phyloP scores from a whole-genome alignment of 148 eudicot genomes.

The Vaccinium vitisidaea region DNA sequence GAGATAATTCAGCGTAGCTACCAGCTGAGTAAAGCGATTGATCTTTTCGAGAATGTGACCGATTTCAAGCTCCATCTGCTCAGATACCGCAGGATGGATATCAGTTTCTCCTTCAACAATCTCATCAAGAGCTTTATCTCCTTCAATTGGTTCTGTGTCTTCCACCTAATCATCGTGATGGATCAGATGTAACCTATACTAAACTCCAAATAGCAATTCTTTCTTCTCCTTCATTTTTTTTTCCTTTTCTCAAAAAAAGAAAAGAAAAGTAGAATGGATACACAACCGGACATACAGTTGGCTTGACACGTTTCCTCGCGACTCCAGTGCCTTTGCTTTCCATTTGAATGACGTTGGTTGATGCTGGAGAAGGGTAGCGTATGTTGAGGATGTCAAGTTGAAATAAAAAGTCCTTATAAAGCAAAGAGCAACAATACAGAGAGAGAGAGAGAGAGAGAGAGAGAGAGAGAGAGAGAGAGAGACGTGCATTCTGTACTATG shows the following conservation, averaged over 20 bases:
- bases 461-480: neutral
- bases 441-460: too few relatives aligned
- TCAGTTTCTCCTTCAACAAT: conserved; percentile 57
- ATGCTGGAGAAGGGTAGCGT: conserved; percentile 18
- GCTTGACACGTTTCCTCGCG: conserved; percentile 54
- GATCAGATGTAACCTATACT: conserved; percentile 13
- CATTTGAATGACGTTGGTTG: conserved; percentile 34
- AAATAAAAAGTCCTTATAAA: neutral
- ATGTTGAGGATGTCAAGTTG: neutral
- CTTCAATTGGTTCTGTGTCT: conserved; percentile 31
- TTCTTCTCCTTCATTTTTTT: neutral
- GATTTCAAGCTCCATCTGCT: conserved; percentile 75
- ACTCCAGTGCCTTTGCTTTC: conserved; percentile 34
- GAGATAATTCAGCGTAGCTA: conserved; percentile 24
- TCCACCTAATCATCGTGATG: conserved; percentile 42
- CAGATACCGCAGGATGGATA: conserved; percentile 48
- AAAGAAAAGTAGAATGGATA: neutral
- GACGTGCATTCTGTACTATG: neutral
- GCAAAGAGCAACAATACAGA: neutral
- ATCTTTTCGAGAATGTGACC: conserved; percentile 71
- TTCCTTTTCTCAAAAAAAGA: neutral
- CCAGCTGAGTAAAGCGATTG: conserved; percentile 70
- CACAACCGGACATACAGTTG: conserved; percentile 37
- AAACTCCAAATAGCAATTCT: conserved; percentile 9
- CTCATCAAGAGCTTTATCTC: conserved; percentile 38